Base-by-base conservation (phyloP, 176 grass and related monocot genomes). In the Microstegium vimineum region DNA sequence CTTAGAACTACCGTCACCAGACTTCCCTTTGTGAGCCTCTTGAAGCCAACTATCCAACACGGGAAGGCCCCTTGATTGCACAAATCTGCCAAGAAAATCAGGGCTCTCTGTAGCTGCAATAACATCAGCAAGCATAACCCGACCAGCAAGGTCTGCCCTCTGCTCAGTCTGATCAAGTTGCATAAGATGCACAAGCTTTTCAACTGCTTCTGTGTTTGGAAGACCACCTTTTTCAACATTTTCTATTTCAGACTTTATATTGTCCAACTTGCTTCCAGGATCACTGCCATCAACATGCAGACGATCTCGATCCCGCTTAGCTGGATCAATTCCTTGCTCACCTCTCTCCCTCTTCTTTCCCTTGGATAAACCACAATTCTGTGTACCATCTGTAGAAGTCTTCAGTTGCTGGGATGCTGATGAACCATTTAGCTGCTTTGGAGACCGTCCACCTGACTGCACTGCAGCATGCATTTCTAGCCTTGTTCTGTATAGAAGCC, bases 391-490 rank as follows among this genome's bases (percentile, higher is more conserved):
- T 25, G 83, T 49, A 83, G 77, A 20, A 0, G 83, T 75, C 46
- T 85, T 85, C 27, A 42, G 54, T 46, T 88, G 90, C 71, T 87
- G 94, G 20, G 83, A 20, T 34, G 84, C 69, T 34, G 88, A 59
- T 13, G 94, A 80, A 82, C 85, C 82, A 82, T 93, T 93, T 69
- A 89, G 16, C 42, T 34, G 73, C 75, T 93, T 97, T 30, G 94
- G 90, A 79, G 90, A 93, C 42, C 76, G 86, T 20, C 90, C 91
- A 82, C 85, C 83, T 57, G 90, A 85, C 71, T 97, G 94, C 62
- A 93, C 81, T 23, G 83, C 86, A 17, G 88, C 88, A 84, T 91
- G 88, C 94, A 93, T 97, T 82, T 97, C 94, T 80, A 82, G 67
- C 76, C 66, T 82, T 61, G 94, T 89, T 89, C 75, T 89, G 15